Evolutionary conservation across 169 alveolate species (phyloP), one percentile per base, ranked within the genome.

Genomic region (Blepharisma undulans): DNA sequence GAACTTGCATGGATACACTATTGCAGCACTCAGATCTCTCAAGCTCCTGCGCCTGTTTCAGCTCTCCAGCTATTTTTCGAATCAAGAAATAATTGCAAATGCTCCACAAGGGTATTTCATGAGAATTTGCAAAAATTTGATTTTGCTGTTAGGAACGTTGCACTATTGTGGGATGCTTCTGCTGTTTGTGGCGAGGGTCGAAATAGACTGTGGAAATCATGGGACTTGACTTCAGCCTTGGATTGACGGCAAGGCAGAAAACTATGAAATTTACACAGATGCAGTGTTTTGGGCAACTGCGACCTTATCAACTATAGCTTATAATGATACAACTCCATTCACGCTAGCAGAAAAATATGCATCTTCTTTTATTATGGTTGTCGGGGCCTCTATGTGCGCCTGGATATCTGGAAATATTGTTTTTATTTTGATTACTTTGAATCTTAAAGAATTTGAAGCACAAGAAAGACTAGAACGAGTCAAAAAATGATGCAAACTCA

Each of bases 361-460:
- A 25, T 79, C 92, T 48, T 82, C 85, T 36, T 29, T 90, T 30
- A 88, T 90, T 29, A 91, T 93, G 94, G 92, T 89, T 7, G 77
- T 76, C 22, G 97, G 97, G 18, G 93, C 92, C 1, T 88, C 93
- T 59, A 90, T 90, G 34, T 93, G 88, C 74, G 97, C 95, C 27
- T 86, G 80, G 34, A 88, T 93, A 78, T 94, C 93, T 87, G 95
- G 92, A n/a, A 32, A 48, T 22, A 88, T 94, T 36, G 92, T 92
- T 14, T 92, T 74, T 0, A 36, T 90, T 27, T 89, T 94, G 10
- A 74, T 78, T 16, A 80, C 86, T 18, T 27, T 78, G 32, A 94
- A 92, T 78, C 77, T 60, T 30, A 80, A 84, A 76, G 59, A 36
- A 61, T 86, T 90, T 14, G 94, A 93, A 48, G 89, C 79, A 1